Base-by-base conservation (phyloP, 2,329 filamentous ascomycete genomes). In the Trichoderma sp. region DNA sequence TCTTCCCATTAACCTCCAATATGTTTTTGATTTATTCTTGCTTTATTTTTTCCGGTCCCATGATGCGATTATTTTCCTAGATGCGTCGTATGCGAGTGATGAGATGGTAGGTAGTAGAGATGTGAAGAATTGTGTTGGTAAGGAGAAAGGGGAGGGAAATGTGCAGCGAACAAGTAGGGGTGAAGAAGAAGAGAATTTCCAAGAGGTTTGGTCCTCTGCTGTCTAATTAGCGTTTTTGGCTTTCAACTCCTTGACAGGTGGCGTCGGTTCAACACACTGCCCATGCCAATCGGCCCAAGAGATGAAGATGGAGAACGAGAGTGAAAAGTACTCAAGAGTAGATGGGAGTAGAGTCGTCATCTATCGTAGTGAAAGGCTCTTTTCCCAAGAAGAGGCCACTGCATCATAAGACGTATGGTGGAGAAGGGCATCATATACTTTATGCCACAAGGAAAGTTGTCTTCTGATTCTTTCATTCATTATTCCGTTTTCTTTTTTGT, bases 181-280 rank as follows among this genome's bases (percentile, higher is more conserved):
- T 49, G 10, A 49, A 21, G 10, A 5, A 32, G 7, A 52, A 26
- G 6, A 49, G 11, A 39, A 26, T 26, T 8, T 51, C 49, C 32
- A 54, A 32, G 13, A 28, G n/a, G n/a, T 65, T 51, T 65, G 61
- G 34, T 55, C 5, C 51, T 46, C 37, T 55, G 61, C 51, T 55
- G 61, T 46, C 61, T 26, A 26, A 26, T 4, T 43, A 32, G 1
- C 26, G 5, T 43, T 55, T 28, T 7, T n/a, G n/a, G 28, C 24
- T 28, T 43, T 30, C 26, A 26, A 14, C 21, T 56, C 30, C 37
- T 5, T 6, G 8, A 46, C 21, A 26, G 46, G 51, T 28, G 26
- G 34, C 46, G 34, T n/a, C 46, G 46, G 52, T 30, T 4, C 54
- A 13, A 24, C 49, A 16, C 32, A 43, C 16, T 1, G 13, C 32